These are phyloP conservation scores for Steccherinum ochraceum DNA, from an alignment of 768 basidiomycete genomes.

Conservation along the genomic window DNA sequence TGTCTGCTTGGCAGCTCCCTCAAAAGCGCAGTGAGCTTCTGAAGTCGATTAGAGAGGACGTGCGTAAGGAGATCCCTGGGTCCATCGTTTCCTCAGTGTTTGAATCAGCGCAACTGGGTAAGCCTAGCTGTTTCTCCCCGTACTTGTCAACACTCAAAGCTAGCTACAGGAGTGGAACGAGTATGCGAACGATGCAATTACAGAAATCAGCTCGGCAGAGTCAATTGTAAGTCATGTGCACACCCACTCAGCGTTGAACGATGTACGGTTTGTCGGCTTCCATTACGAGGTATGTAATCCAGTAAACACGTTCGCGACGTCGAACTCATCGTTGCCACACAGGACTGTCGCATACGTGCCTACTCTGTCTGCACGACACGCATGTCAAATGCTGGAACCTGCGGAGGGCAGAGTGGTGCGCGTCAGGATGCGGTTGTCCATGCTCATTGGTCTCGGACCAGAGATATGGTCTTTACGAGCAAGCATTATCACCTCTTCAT, in stretches of 20 bases:
- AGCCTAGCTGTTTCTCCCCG: constrained; percentile 1
- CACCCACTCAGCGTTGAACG: constrained; percentile 35
- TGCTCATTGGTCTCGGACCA: constrained; percentile 12
- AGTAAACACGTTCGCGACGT: too few species aligned
- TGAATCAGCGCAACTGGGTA: constrained; percentile 17
- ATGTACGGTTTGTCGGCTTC: constrained; percentile 73
- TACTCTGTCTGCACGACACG: constrained; percentile 18
- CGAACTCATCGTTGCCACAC: not conserved
- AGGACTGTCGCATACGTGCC: constrained; percentile 22
- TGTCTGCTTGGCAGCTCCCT: constrained; percentile 67
- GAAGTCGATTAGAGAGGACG: constrained; percentile 49
- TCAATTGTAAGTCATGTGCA: constrained; percentile 38
- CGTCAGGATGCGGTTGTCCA: constrained; percentile 22
- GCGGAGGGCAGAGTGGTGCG: constrained; percentile 15
- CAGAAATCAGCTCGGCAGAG: constrained; percentile 12
- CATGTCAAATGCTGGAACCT: constrained; percentile 20
- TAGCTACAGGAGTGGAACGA: constrained; percentile 36
- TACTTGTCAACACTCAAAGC: not conserved
- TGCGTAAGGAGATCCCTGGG: constrained; percentile 17
- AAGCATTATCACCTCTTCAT: too few species aligned
- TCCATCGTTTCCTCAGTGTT: constrained; percentile 17
- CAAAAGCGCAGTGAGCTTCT: constrained; percentile 70
- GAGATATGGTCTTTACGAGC: not conserved
- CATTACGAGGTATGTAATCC: constrained; percentile 63
- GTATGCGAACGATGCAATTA: constrained; percentile 18